Percentiles rank a stretch among this genome's conserved stretches.
phyloP scores from a whole-genome alignment of 2,329 filamentous ascomycete genomes.

The Cordyceps farinosa region DNA sequence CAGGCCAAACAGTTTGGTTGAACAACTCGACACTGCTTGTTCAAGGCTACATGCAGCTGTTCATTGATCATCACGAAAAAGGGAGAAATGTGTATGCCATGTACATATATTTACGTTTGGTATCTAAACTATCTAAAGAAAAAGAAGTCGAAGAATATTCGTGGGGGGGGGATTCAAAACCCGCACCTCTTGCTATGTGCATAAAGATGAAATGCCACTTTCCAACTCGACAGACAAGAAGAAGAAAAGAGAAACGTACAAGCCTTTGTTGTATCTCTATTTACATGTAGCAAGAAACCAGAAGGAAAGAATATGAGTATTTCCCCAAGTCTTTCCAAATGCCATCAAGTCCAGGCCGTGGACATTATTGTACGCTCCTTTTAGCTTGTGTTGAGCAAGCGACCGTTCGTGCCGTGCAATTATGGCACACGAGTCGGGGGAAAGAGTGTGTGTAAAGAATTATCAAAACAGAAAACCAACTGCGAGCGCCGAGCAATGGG shows the following conservation, averaged over 20 bases:
- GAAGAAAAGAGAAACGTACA: not conserved
- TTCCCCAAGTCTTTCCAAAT: not conserved
- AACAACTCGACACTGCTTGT: not conserved
- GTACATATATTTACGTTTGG: constrained; percentile 21
- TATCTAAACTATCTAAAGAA: constrained; percentile 27
- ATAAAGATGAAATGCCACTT: constrained; percentile 15
- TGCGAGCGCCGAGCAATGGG: constrained; percentile 17
- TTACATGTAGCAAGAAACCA: constrained; percentile 3
- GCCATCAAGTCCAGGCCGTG: not conserved
- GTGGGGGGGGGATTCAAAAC: not conserved
- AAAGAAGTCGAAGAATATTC: constrained; percentile 14
- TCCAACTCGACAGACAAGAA: constrained; percentile 4
- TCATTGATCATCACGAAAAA: not conserved
- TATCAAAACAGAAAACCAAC: not conserved
- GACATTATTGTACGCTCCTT: constrained; percentile 13
- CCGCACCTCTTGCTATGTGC: constrained; percentile 11
- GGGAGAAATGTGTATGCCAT: not conserved
- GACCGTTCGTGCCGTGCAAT: not conserved
- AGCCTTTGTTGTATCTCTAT: constrained; percentile 3
- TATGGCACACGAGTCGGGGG: not conserved
- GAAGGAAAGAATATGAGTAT: not conserved
- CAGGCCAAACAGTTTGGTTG: too few species aligned
- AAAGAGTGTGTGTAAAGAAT: not conserved
- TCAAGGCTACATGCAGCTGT: not conserved
- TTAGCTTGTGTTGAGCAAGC: not conserved